phyloP scores from a whole-genome alignment of 371 early-diverging fungal genomes.

The Circinella umbellata region DNA sequence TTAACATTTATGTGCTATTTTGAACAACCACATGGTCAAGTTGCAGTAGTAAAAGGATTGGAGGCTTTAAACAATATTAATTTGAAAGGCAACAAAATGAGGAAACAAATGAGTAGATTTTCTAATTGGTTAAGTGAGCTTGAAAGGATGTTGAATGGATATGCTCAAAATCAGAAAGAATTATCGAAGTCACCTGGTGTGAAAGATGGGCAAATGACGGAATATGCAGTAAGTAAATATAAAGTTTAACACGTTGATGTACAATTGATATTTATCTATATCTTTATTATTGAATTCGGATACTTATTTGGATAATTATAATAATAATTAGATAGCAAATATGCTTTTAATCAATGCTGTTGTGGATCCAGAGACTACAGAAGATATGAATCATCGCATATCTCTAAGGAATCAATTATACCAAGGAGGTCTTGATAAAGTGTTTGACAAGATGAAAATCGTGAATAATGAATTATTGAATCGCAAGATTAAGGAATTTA shows the following conservation, averaged over 20 bases:
- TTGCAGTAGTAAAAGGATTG: constrained; percentile 46
- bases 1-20: constrained; percentile 82
- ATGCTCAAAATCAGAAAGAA: background rate
- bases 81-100: constrained; percentile 41
- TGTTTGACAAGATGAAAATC: constrained; percentile 70
- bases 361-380: constrained; percentile 75
- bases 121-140: constrained; percentile 77
- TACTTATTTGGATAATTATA: no score
- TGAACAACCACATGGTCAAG: constrained; percentile 71
- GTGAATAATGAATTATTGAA: constrained; percentile 73
- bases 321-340: constrained; percentile 61
- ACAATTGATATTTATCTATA: no score
- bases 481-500: constrained; percentile 75
- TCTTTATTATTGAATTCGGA: background rate
- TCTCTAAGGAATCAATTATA: constrained; percentile 75
- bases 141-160: constrained; percentile 74
- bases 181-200: background rate
- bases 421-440: constrained; percentile 65
- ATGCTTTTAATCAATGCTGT: constrained; percentile 84
- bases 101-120: constrained; percentile 55
- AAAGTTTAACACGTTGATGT: no score
- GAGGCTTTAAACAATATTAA: constrained; percentile 23
- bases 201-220: constrained; percentile 71
- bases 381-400: constrained; percentile 71
- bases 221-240: constrained; percentile 60